Conservation (phyloP, 495 filamentous ascomycete species). For the Jackrogersella minutella region DNA sequence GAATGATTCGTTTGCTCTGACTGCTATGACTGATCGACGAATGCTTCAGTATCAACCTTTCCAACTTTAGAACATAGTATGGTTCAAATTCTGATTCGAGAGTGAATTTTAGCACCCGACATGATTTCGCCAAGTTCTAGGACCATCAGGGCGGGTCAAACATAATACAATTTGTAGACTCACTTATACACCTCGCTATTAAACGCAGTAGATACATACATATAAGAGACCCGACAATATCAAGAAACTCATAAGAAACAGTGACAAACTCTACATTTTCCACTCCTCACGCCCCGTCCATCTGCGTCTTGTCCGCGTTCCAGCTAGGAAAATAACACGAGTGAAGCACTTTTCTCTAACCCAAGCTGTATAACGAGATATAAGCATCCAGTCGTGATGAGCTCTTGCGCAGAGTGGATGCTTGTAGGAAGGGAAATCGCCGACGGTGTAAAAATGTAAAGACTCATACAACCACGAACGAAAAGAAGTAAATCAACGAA, state of each 20-base stretch:
- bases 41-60: no score
- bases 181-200: constrained; percentile 4
- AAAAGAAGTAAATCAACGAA: neutral
- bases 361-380: neutral
- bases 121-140: no score
- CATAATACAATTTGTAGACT: neutral
- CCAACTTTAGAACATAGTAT: no score
- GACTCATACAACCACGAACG: neutral
- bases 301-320: neutral
- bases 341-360: neutral
- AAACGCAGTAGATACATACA: neutral
- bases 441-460: no score
- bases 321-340: neutral
- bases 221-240: neutral
- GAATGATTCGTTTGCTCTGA: no score
- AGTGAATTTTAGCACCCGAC: no score
- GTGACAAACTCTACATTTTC: neutral
- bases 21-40: no score
- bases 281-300: neutral
- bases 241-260: neutral
- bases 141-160: no score
- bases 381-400: no score
- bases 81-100: no score
- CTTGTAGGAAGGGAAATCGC: no score
- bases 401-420: no score